Evolutionary conservation across 345 rosid genomes (phyloP), one percentile per base, ranked within the genome.

Genomic region (Turnera subulata): DNA sequence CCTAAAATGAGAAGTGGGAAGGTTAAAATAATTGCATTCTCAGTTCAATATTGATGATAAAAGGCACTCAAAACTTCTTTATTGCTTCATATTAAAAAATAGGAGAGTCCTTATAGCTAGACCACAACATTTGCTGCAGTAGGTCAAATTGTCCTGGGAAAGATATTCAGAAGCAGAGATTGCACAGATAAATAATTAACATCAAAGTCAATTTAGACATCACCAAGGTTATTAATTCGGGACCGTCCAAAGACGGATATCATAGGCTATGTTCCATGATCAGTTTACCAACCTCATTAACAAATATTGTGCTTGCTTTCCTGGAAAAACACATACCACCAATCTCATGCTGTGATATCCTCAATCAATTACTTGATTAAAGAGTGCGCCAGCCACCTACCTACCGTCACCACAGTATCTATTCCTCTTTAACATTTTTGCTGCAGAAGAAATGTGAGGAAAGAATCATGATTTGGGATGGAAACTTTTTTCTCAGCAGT

Each of bases 131-230:
- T 44, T 57, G 40, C 35, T 49, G 55, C 23, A 60, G 35, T 17
- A 60, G 64, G 55, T 49, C 55, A 38, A n/a, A 35, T 48, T 59
- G 45, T 47, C 63, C 17, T 20, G 21, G 21, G n/a, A 24, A n/a
- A n/a, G n/a, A n/a, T n/a, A n/a, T n/a, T n/a, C n/a, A n/a, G n/a
- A n/a, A n/a, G n/a, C n/a, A n/a, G n/a, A n/a, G n/a, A n/a, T n/a
- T n/a, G n/a, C n/a, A n/a, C n/a, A n/a, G n/a, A n/a, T n/a, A n/a
- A n/a, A 19, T 13, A 39, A 38, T 38, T 14, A 38, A 38, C 11
- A 2, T 21, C 6, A 16, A 22, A 43, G 50, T 56, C 61, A 57
- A 40, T 11, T 45, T n/a, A 12, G n/a, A n/a, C n/a, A n/a, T n/a
- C n/a, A n/a, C n/a, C n/a, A n/a, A n/a, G n/a, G n/a, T n/a, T n/a